These are phyloP conservation scores for Syncephalastrum monosporum DNA, from an alignment of 371 early-diverging fungal species.

Conservation along the genomic window DNA sequence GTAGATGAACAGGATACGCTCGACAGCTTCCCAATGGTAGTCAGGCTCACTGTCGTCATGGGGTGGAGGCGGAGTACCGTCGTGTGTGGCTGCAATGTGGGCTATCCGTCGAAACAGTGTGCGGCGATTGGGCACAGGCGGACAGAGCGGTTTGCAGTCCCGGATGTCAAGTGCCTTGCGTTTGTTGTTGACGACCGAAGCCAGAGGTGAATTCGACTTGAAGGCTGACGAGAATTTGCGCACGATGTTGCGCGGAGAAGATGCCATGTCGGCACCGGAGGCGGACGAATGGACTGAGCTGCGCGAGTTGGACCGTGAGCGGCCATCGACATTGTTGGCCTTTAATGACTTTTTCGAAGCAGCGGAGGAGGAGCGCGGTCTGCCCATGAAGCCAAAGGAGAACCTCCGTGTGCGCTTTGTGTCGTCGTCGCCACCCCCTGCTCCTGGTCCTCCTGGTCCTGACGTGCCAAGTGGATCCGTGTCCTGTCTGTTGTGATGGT, in stretches of 20 bases:
- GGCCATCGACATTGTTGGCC: constrained; percentile 12
- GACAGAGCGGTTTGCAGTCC: constrained; percentile 45
- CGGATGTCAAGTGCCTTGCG: constrained; percentile 4
- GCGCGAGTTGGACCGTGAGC: constrained; percentile 41
- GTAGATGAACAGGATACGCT: constrained; percentile 80
- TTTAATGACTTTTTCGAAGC: constrained; percentile 37
- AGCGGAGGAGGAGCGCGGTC: constrained; percentile 43
- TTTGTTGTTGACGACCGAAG: constrained; percentile 16
- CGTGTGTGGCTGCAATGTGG: constrained; percentile 32
- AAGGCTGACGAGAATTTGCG: constrained; percentile 47
- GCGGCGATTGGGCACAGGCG: constrained; percentile 59
- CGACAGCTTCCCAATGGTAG: constrained; percentile 84
- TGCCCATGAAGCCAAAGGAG: constrained; percentile 41
- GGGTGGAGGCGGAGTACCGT: constrained; percentile 4
- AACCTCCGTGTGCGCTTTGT: constrained; percentile 23
- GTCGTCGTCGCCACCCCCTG: neutral
- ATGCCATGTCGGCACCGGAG: constrained; percentile 33
- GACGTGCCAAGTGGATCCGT: constrained; percentile 3
- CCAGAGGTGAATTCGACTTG: constrained; percentile 2
- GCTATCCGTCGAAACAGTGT: constrained; percentile 67
- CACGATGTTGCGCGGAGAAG: constrained; percentile 43
- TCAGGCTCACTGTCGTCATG: constrained; percentile 44
- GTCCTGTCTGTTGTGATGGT: neutral
- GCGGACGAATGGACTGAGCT: constrained; percentile 44
- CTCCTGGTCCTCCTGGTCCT: neutral